phyloP scores from a whole-genome alignment of 1,284 basidiomycete species.

The Volvariella volvacea region DNA sequence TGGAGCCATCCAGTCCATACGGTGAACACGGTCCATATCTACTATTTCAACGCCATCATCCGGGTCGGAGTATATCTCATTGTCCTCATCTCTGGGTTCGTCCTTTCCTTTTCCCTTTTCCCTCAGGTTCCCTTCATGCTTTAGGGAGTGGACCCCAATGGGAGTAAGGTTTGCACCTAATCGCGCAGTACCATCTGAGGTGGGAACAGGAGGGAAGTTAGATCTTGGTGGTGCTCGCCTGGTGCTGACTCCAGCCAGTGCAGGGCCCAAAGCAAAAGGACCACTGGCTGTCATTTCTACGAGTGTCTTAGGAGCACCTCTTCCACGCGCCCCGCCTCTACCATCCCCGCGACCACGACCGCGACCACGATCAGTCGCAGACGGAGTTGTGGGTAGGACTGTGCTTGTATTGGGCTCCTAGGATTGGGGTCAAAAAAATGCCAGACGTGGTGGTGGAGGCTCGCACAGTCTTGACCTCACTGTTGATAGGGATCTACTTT shows the following conservation, averaged over 20 bases:
- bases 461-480: slow-evolving; percentile 39
- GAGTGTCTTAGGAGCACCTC: slow-evolving; percentile 38
- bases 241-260: slow-evolving; percentile 49
- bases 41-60: slow-evolving; percentile 85
- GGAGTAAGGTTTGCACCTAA: slow-evolving; percentile 40
- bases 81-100: slow-evolving; percentile 29
- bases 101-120: slow-evolving; percentile 22
- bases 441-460: neutral
- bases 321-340: slow-evolving; percentile 34
- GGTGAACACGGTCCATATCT: slow-evolving; percentile 77
- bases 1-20: slow-evolving; percentile 87
- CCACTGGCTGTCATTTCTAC: slow-evolving; percentile 78
- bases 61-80: slow-evolving; percentile 76
- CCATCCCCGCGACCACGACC: slow-evolving; percentile 37
- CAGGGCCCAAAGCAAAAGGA: slow-evolving; percentile 79
- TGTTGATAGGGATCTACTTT: slow-evolving; percentile 14
- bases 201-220: slow-evolving; percentile 36
- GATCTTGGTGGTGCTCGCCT: slow-evolving; percentile 46
- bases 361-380: slow-evolving; percentile 27
- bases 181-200: slow-evolving; percentile 30
- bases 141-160: slow-evolving; percentile 25
- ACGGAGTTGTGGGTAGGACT: slow-evolving; percentile 23
- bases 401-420: slow-evolving; percentile 46
- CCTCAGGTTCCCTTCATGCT: slow-evolving; percentile 28
- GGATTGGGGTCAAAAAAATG: slow-evolving; percentile 17